These are phyloP conservation scores for Metschnikowia baotianmanensis DNA, from an alignment of 805 yeast species.

Conservation along the genomic window DNA sequence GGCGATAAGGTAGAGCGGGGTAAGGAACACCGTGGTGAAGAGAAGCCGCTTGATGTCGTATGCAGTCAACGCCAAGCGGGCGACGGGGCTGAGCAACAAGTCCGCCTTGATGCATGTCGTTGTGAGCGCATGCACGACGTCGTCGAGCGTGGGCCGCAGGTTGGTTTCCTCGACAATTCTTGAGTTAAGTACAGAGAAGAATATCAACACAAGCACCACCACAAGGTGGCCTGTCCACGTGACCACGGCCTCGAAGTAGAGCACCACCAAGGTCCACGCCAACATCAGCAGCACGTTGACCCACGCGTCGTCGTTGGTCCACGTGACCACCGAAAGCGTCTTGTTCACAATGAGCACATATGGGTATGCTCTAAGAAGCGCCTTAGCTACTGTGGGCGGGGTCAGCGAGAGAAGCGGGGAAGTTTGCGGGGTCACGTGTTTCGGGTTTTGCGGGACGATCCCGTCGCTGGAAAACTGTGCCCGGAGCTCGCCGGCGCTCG, in stretches of 20 bases:
- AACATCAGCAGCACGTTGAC: conserved; percentile 61
- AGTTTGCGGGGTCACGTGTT: conserved; percentile 44
- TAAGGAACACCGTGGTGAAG: conserved; percentile 78
- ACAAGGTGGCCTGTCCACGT: conserved; percentile 81
- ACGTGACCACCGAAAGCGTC: conserved; percentile 69
- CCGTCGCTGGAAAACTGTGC: conserved; percentile 25
- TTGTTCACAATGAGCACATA: conserved; percentile 73
- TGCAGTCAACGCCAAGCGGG: conserved; percentile 66
- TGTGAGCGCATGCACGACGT: conserved; percentile 73
- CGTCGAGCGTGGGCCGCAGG: conserved; percentile 79
- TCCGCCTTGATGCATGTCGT: conserved; percentile 75
- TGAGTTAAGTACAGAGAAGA: conserved; percentile 58
- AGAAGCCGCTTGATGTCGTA: conserved; percentile 77
- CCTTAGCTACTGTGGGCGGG: conserved; percentile 86
- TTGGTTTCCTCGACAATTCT: conserved; percentile 58
- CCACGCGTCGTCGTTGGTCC: conserved; percentile 90
- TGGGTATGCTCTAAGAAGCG: conserved; percentile 81
- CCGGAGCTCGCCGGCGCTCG: conserved; percentile 24
- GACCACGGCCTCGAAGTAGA: conserved; percentile 77
- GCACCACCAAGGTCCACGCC: conserved; percentile 52
- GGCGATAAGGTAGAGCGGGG: conserved; percentile 77
- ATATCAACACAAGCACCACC: conserved; percentile 57
- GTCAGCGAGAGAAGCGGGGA: conserved; percentile 86
- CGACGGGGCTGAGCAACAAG: conserved; percentile 74
- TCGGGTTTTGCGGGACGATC: conserved; percentile 5